Evolutionary conservation across 2,329 filamentous ascomycete species (phyloP), one percentile per base, ranked within the genome.

Genomic region (Pseudogymnoascus sp.): DNA sequence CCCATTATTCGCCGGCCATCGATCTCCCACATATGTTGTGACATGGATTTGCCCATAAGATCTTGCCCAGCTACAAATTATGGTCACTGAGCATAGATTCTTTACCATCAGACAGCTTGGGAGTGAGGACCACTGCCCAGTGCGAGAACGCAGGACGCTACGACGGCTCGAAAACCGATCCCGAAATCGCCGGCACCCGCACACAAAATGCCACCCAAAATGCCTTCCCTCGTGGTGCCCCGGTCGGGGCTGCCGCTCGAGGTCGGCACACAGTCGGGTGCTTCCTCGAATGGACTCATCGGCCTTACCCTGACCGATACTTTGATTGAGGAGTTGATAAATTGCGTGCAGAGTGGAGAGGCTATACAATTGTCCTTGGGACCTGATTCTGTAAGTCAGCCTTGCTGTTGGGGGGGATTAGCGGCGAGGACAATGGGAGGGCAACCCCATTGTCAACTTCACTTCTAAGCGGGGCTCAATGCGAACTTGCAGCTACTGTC

Each of bases 271-370:
- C 62, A 38, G 64, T 65, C 63, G 35, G 60, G 59, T 13, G 63
- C 61, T 74, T 77, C 80, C 65, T 74, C 79, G 66, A 77, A 78
- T 60, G 82, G 85, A 69, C 82, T 81, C 33, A 83, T 87, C 70
- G 79, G 82, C 65, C 74, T 88, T 62, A 80, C 77, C n/a, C 74
- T 88, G 65, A 80, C 76, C 67, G 80, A 85, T 70, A 77, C 76
- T 70, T 77, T 84, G 60, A 81, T 88, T 68, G 82, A 85, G 71
- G 79, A 83, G 65, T 82, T 88, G 80, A 85, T 88, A 67, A 78
- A 78, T 71, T 83, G 81, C 68, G 79, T 83, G 39, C 80, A 81
- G 68, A 78, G 80, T 75, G 83, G 83, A 59, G 78, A 82, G 62
- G 76, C 79, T 51, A 78, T 87, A 61, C 77, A 83, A 68, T 75